Evolutionary conservation across 345 rosid genomes (phyloP), one percentile per base, ranked within the genome.

Genomic region (Stellera chamaejasme): DNA sequence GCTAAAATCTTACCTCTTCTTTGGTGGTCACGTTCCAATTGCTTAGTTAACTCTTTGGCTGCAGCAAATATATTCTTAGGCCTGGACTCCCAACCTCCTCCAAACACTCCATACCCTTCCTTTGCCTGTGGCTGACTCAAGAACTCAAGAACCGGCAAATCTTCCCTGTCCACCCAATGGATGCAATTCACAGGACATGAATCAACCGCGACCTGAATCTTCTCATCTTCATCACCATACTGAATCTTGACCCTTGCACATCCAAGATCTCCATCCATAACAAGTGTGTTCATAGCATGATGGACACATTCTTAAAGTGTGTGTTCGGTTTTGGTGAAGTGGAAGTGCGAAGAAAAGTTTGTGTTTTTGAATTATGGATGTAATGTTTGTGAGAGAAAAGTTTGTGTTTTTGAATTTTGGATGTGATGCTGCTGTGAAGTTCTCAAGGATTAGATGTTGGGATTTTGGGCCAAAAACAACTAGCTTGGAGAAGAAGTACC

Each of bases 111-210:
- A 55, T 77, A 72, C 41, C 75, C 79, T 27, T 72, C 68, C 60
- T 72, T 74, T 0, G 50, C 74, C 62, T 70, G 77, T 39, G 91
- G 85, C 44, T 61, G 83, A 10, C 46, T 55, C 48, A 84, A 54
- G 55, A 73, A 77, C 66, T 84, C 87, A 6, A 79, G 83, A 65
- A 79, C 68, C n/a, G 53, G 63, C 47, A 81, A 16, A 43, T 84
- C 87, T 62, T 79, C 78, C 27, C 53, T 71, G 6, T 72, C 75
- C 60, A 81, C 85, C 91, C 82, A 70, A 51, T 77, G 62, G 45
- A 79, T 84, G 72, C 85, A 81, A 70, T 81, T 79, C 68, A 81
- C 82, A 0, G 88, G 92, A 65, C 88, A 81, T 0, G 85, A 81
- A 19, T 81, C 85, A 32, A 79, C 77, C 0, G 83, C 67, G 13